Evolutionary conservation across 371 early-diverging fungal genomes (phyloP).

Genomic region (Rhizomucor miehei): DNA sequence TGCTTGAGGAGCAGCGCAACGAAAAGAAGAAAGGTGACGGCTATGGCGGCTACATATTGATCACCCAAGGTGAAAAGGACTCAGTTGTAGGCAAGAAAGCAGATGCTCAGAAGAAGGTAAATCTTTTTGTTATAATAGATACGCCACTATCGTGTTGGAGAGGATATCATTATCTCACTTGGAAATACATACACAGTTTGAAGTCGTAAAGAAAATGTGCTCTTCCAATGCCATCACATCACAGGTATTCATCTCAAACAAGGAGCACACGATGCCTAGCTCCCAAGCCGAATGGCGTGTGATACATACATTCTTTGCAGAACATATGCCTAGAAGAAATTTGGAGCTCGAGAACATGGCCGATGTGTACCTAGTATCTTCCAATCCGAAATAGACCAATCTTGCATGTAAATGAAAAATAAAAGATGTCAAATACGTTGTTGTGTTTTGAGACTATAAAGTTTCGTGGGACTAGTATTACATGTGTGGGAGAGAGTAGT

Average conservation of each 20-base stretch:
- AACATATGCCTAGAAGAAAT: constrained; percentile 46
- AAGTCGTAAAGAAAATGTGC: constrained; percentile 30
- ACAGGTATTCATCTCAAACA: constrained; percentile 40
- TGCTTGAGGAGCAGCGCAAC: constrained; percentile 44
- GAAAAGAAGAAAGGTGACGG: constrained; percentile 24
- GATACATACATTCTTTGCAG: constrained; percentile 54
- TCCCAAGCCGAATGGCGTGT: constrained; percentile 53
- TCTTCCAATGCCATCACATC: constrained; percentile 27
- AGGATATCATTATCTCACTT: not conserved
- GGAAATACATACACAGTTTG: constrained; percentile 19
- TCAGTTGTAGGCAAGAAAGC: constrained; percentile 26
- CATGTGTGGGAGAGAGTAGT: no score
- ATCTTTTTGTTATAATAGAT: not conserved
- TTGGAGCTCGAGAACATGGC: constrained; percentile 47
- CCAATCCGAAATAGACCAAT: constrained; percentile 7
- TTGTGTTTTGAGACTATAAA: no score
- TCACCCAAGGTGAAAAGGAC: constrained; percentile 59
- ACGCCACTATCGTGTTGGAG: no score
- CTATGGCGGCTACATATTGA: constrained; percentile 44
- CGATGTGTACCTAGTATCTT: constrained; percentile 53
- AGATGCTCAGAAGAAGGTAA: constrained; percentile 45
- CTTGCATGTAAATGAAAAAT: no score
- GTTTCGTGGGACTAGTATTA: no score
- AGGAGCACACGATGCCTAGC: constrained; percentile 51
- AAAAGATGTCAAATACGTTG: no score